Conservation (phyloP, 208 protist genomes). For the Wallacemonas sp. region DNA sequence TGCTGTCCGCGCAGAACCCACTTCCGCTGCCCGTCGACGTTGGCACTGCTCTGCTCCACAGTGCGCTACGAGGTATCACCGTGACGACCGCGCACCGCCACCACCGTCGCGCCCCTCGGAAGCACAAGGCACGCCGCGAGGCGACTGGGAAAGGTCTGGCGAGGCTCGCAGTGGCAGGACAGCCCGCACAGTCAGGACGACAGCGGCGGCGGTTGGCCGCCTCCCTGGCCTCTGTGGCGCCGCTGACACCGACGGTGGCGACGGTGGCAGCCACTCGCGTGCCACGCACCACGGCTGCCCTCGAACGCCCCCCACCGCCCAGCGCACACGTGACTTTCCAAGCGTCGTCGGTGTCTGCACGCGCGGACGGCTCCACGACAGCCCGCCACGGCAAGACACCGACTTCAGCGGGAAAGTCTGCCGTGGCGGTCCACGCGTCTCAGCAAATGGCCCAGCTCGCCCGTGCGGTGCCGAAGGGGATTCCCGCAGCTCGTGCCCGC, state of each 20-base stretch:
- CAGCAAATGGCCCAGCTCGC: too few species aligned
- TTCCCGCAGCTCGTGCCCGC: too few species aligned
- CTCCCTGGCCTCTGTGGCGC: background rate
- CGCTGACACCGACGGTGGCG: constrained; percentile 10
- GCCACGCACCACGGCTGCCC: background rate
- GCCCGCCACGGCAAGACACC: background rate
- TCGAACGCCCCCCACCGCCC: background rate
- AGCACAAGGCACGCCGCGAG: background rate
- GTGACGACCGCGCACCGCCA: background rate
- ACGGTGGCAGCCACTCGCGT: background rate
- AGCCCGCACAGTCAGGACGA: background rate
- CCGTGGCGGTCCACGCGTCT: too few species aligned
- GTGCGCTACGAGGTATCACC: background rate
- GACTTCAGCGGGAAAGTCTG: background rate
- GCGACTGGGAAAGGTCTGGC: too few species aligned
- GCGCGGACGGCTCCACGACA: background rate
- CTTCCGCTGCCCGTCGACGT: too few species aligned
- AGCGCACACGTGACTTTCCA: constrained; percentile 15
- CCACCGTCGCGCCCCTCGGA: background rate
- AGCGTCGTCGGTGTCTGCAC: too few species aligned
- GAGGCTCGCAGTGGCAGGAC: too few species aligned
- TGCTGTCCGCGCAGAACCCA: background rate
- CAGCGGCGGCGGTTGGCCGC: background rate
- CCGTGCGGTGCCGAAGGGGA: too few species aligned
- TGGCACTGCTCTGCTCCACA: too few species aligned